phyloP scores from a whole-genome alignment of 176 grass and related monocot genomes.

The Dendrocalamus sinicus region DNA sequence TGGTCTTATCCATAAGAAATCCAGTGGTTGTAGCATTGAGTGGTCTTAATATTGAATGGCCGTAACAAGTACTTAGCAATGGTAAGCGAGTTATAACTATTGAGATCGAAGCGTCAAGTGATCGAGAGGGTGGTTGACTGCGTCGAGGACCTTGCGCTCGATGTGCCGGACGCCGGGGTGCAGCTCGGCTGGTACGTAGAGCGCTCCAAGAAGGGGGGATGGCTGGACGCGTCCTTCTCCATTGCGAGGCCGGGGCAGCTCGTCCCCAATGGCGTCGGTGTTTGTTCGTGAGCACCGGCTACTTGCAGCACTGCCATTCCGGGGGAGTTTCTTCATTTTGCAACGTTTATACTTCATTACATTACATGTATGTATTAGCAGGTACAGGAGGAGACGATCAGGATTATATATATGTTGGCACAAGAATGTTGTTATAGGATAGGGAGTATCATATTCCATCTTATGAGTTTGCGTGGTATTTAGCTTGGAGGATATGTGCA shows the following conservation, averaged over 20 bases:
- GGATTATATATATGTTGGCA: not conserved
- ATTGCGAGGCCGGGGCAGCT: conserved; percentile 19
- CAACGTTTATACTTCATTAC: not conserved
- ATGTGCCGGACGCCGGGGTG: conserved; percentile 65
- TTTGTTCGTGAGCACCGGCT: conserved; percentile 30
- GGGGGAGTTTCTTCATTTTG: conserved; percentile 11
- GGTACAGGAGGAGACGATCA: conserved; percentile 20
- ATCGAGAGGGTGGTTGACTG: conserved; percentile 54
- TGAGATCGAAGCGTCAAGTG: too few species aligned
- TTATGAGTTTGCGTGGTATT: conserved; percentile 40
- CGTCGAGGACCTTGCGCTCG: conserved; percentile 76
- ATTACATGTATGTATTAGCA: conserved; percentile 38
- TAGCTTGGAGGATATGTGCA: conserved; percentile 44
- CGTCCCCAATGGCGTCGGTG: conserved; percentile 24
- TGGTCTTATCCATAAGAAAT: too few species aligned
- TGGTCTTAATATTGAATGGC: too few species aligned
- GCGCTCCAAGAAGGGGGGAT: conserved; percentile 62
- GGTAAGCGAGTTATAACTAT: too few species aligned
- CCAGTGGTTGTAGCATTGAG: too few species aligned
- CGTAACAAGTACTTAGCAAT: too few species aligned
- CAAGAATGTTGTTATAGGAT: conserved; percentile 36
- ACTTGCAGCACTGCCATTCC: conserved; percentile 32
- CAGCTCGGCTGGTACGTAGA: conserved; percentile 63
- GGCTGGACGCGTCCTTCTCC: conserved; percentile 58
- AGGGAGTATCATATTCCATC: conserved; percentile 28